Conservation (phyloP, 495 filamentous ascomycete species). For the Penicillium pulvis region DNA sequence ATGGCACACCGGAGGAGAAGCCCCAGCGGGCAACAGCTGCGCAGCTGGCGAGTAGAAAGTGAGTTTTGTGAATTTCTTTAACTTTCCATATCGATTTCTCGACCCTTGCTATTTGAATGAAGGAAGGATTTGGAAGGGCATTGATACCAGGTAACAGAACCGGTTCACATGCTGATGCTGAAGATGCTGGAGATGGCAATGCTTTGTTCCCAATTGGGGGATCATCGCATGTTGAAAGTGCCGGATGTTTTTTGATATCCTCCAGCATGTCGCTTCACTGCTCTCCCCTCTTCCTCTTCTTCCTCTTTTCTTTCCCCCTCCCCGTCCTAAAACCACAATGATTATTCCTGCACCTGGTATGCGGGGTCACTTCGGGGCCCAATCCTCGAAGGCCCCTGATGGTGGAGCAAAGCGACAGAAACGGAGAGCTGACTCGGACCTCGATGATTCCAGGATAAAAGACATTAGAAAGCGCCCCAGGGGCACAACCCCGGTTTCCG, state of each 20-base stretch:
- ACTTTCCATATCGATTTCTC: slow-evolving; percentile 9
- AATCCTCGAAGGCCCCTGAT: too few species aligned
- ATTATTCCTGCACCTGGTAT: background rate
- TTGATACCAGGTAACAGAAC: background rate
- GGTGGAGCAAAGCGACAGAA: background rate
- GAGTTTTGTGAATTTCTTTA: slow-evolving; percentile 31
- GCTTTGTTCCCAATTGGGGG: background rate
- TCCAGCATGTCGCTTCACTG: slow-evolving; percentile 3
- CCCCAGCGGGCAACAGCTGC: slow-evolving; percentile 53
- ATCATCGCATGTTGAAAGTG: background rate
- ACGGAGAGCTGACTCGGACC: slow-evolving; percentile 2
- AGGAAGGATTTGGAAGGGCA: background rate
- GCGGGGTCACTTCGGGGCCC: background rate
- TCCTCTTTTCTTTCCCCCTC: slow-evolving; percentile 4
- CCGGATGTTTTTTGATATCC: background rate
- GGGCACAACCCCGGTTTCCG: slow-evolving; percentile 21
- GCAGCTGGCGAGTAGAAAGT: slow-evolving; percentile 56
- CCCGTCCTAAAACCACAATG: background rate
- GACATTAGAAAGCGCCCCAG: slow-evolving; percentile 36
- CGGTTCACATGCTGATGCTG: background rate
- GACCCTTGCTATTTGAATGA: slow-evolving; percentile 1
- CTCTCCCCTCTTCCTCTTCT: background rate
- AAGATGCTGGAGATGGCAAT: background rate
- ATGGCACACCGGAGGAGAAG: slow-evolving; percentile 48
- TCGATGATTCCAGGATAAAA: slow-evolving; percentile 33